phyloP scores from a whole-genome alignment of 2,329 filamentous ascomycete genomes.

The Knoxdaviesia capensis region DNA sequence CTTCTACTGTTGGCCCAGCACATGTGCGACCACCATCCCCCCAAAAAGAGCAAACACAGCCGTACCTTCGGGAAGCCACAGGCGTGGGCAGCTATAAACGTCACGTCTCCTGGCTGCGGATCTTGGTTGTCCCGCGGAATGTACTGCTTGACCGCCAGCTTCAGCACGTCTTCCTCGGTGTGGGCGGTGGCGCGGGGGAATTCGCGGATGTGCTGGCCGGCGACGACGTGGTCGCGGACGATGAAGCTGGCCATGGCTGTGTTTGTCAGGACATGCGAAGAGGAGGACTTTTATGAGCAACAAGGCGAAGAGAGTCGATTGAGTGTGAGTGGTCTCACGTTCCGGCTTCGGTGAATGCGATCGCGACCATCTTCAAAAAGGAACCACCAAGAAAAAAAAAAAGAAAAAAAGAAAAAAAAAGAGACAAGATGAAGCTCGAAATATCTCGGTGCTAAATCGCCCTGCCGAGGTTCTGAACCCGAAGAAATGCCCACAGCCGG shows the following conservation, averaged over 20 bases:
- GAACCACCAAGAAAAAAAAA: neutral
- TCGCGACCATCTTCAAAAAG: neutral
- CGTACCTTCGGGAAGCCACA: constrained; percentile 79
- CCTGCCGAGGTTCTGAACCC: no score
- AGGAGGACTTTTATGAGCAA: neutral
- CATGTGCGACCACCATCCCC: no score
- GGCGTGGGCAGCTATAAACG: constrained; percentile 70
- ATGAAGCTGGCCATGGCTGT: neutral
- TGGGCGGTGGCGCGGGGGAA: constrained; percentile 53
- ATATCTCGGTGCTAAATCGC: no score
- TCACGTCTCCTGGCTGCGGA: constrained; percentile 58
- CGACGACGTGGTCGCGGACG: constrained; percentile 34
- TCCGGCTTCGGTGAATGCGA: neutral
- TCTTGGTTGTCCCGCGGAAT: constrained; percentile 49
- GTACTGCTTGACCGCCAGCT: constrained; percentile 74
- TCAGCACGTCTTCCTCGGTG: constrained; percentile 54
- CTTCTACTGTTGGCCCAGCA: neutral
- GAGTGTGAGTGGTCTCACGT: neutral
- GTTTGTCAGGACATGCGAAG: no score
- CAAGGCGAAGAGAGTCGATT: neutral
- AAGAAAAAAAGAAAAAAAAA: neutral
- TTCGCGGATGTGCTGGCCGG: constrained; percentile 62
- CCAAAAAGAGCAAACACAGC: neutral
- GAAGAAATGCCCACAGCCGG: no score
- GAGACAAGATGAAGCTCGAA: neutral